phyloP scores from a whole-genome alignment of 768 basidiomycete genomes.

The Leccinum disarticulatum region DNA sequence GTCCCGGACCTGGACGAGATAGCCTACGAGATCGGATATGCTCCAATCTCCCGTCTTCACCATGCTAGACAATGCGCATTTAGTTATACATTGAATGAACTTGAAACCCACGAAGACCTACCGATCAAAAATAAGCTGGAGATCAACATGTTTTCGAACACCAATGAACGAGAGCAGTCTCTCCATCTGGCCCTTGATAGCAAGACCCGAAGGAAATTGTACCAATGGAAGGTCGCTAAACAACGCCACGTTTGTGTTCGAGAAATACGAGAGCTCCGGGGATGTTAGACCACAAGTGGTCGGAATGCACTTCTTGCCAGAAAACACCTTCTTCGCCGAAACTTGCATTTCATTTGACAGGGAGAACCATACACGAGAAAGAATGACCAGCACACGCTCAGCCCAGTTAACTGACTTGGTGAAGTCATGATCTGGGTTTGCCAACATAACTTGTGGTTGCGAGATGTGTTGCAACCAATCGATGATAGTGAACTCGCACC shows the following conservation, averaged over 20 bases:
- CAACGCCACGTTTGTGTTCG: conserved; percentile 67
- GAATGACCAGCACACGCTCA: conserved; percentile 68
- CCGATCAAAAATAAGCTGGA: conserved; percentile 92
- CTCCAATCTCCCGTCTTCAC: conserved; percentile 91
- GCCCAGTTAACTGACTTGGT: conserved; percentile 68
- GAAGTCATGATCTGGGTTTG: conserved; percentile 58
- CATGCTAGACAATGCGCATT: conserved; percentile 50
- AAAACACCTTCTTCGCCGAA: conserved; percentile 42
- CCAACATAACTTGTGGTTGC: conserved; percentile 41
- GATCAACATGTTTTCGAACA: conserved; percentile 87
- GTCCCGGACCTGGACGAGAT: conserved; percentile 80
- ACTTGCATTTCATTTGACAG: conserved; percentile 47
- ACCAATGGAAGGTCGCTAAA: conserved; percentile 90
- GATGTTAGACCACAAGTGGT: conserved; percentile 54
- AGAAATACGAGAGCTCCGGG: conserved; percentile 79
- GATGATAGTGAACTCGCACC: conserved; percentile 71
- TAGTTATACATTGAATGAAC: conserved; percentile 1
- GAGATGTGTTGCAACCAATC: conserved; percentile 77
- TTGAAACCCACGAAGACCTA: conserved; percentile 29
- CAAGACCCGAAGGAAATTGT: conserved; percentile 58
- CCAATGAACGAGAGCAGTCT: conserved; percentile 71
- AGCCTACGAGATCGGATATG: conserved; percentile 78
- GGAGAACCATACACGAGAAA: conserved; percentile 74
- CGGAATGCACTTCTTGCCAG: conserved; percentile 48
- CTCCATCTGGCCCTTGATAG: conserved; percentile 71